Percentiles rank a stretch among this genome's conserved stretches.
Evolutionary conservation across 768 basidiomycete species (phyloP).

Genomic region (Mycena floridula): DNA sequence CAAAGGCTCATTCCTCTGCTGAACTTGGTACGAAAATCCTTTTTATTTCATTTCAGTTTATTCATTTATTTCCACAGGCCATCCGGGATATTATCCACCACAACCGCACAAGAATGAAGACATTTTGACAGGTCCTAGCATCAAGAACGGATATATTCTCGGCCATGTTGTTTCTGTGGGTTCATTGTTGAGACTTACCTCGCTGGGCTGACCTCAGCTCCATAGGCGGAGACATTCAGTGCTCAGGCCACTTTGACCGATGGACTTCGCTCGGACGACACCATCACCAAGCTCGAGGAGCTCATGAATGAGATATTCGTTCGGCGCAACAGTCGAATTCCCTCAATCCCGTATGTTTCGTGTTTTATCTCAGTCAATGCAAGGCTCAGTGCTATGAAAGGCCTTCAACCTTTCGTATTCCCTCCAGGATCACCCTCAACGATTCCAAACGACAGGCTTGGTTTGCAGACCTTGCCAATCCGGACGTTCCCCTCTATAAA

Average conservation of each 20-base stretch:
- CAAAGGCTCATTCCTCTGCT: slow-evolving; percentile 55
- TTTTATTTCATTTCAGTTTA: background rate
- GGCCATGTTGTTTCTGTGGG: slow-evolving; percentile 53
- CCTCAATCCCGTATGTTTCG: slow-evolving; percentile 56
- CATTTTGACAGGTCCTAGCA: slow-evolving; percentile 52
- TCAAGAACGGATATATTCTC: slow-evolving; percentile 61
- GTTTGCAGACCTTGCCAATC: slow-evolving; percentile 80
- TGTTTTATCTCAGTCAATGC: background rate
- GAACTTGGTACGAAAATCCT: slow-evolving; percentile 54
- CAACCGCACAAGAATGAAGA: slow-evolving; percentile 73
- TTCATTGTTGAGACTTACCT: slow-evolving; percentile 1
- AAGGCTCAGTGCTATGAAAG: slow-evolving; percentile 26
- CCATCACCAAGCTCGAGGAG: slow-evolving; percentile 57
- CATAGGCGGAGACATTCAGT: slow-evolving; percentile 59
- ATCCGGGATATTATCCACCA: slow-evolving; percentile 70
- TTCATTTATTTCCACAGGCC: slow-evolving; percentile 1
- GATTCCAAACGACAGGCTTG: slow-evolving; percentile 75
- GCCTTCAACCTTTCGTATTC: slow-evolving; percentile 67
- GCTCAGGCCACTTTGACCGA: slow-evolving; percentile 48
- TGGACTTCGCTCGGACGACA: slow-evolving; percentile 42
- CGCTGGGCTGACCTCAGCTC: background rate
- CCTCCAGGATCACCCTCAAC: slow-evolving; percentile 76
- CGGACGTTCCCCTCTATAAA: slow-evolving; percentile 73
- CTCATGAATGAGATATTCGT: slow-evolving; percentile 73
- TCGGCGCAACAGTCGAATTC: slow-evolving; percentile 50